These are phyloP conservation scores for Knoxia roxburghii DNA, from an alignment of 257 asterid genomes.

Conservation along the genomic window DNA sequence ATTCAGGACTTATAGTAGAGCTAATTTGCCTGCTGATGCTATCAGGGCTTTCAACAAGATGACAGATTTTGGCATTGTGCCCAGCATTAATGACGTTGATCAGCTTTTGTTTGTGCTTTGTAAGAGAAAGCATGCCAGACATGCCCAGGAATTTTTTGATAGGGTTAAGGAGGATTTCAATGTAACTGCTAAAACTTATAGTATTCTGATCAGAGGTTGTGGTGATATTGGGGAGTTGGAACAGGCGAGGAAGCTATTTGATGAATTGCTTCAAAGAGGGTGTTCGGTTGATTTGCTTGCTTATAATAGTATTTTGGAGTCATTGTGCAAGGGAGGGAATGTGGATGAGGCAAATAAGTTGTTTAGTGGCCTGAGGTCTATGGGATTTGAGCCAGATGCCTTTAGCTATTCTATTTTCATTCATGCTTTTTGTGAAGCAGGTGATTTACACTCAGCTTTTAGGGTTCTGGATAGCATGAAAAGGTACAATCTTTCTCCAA, in stretches of 20 bases:
- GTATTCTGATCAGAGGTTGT: slow-evolving; percentile 86
- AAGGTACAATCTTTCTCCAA: slow-evolving; percentile 56
- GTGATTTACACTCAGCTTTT: slow-evolving; percentile 63
- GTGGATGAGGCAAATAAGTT: slow-evolving; percentile 59
- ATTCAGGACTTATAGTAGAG: slow-evolving; percentile 64
- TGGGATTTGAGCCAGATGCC: slow-evolving; percentile 72
- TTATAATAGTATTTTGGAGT: slow-evolving; percentile 62
- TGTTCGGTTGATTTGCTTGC: slow-evolving; percentile 61
- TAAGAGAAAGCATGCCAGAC: slow-evolving; percentile 57
- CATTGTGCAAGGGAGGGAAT: slow-evolving; percentile 70
- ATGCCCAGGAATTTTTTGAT: slow-evolving; percentile 70
- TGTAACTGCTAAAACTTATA: slow-evolving; percentile 55
- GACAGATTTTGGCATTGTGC: slow-evolving; percentile 72
- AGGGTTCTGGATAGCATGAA: slow-evolving; percentile 67
- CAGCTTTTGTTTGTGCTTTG: slow-evolving; percentile 59
- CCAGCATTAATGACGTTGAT: slow-evolving; percentile 60
- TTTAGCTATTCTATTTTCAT: slow-evolving; percentile 70
- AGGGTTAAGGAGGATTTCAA: slow-evolving; percentile 38
- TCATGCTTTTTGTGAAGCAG: slow-evolving; percentile 46
- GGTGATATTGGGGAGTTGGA: slow-evolving; percentile 53
- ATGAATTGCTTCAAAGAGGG: slow-evolving; percentile 72
- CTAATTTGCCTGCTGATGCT: slow-evolving; percentile 79
- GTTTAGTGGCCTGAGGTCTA: slow-evolving; percentile 45
- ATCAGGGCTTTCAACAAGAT: slow-evolving; percentile 73
- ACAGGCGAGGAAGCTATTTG: slow-evolving; percentile 53